These are phyloP conservation scores for Saturnispora besseyi DNA, from an alignment of 805 yeast genomes.

Conservation along the genomic window DNA sequence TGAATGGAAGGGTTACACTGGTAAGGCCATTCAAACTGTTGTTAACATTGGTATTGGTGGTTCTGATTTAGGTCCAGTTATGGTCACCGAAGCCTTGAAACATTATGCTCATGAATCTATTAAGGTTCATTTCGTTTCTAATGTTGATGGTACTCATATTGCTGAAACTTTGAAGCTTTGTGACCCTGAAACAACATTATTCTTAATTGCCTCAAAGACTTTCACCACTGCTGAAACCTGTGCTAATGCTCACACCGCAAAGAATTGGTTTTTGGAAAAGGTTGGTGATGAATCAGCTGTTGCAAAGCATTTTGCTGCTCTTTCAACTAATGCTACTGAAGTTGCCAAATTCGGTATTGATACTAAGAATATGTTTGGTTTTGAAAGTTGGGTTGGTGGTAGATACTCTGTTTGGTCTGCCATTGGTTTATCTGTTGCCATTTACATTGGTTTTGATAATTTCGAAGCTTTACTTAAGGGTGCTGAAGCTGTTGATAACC, in stretches of 20 bases:
- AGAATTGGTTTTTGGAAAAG: slow-evolving; percentile 76
- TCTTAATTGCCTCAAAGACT: slow-evolving; percentile 91
- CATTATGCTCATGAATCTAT: slow-evolving; percentile 71
- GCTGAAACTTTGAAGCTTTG: slow-evolving; percentile 78
- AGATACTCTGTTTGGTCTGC: slow-evolving; percentile 99
- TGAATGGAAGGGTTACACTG: slow-evolving; percentile 94
- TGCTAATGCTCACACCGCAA: slow-evolving; percentile 94
- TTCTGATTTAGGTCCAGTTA: slow-evolving; percentile 96
- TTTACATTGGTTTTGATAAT: slow-evolving; percentile 92
- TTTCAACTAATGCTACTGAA: slow-evolving; percentile 86
- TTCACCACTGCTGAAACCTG: slow-evolving; percentile 98
- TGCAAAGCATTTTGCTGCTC: slow-evolving; percentile 96
- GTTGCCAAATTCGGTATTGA: slow-evolving; percentile 96
- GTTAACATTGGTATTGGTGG: slow-evolving; percentile 99
- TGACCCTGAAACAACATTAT: slow-evolving; percentile 86
- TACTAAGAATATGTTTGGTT: slow-evolving; percentile 96
- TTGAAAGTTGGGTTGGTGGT: slow-evolving; percentile 99
- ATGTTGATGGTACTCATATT: slow-evolving; percentile 96
- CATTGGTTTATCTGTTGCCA: slow-evolving; percentile 90
- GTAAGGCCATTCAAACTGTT: slow-evolving; percentile 84
- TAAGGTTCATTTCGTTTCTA: slow-evolving; percentile 87
- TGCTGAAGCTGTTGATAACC: slow-evolving; percentile 95
- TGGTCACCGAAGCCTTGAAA: slow-evolving; percentile 98
- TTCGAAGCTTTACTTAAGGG: slow-evolving; percentile 89
- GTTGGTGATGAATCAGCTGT: slow-evolving; percentile 57